Conservation (phyloP, 2,329 filamentous ascomycete species). For the Cadophora gregata region DNA sequence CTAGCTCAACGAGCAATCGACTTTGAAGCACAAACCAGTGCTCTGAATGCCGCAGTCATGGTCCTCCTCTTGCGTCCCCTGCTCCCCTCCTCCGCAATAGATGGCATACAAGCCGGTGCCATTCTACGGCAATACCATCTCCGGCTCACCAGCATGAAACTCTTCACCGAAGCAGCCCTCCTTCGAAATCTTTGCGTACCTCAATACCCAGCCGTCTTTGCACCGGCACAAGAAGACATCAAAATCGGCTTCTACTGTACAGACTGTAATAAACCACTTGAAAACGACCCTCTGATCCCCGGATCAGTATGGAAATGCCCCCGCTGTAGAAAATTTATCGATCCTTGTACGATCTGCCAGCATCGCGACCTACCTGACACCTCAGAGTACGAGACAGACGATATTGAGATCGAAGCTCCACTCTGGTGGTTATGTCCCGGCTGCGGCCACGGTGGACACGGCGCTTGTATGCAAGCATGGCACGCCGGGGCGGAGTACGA, state of each 20-base stretch:
- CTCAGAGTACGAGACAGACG: constrained; percentile 18
- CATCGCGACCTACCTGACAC: constrained; percentile 45
- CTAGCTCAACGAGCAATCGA: constrained; percentile 59
- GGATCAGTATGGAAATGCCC: constrained; percentile 62
- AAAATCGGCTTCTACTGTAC: constrained; percentile 61
- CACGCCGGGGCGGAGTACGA: constrained; percentile 49
- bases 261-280: constrained; percentile 59
- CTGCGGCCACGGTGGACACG: constrained; percentile 68
- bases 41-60: constrained; percentile 65
- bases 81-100: constrained; percentile 60
- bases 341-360: constrained; percentile 64
- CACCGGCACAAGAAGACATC: constrained; percentile 59
- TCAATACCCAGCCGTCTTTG: constrained; percentile 60
- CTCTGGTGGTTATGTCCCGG: constrained; percentile 69
- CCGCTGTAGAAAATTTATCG: constrained; percentile 58
- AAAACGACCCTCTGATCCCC: constrained; percentile 48
- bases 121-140: constrained; percentile 65
- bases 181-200: constrained; percentile 64
- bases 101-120: constrained; percentile 59
- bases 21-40: constrained; percentile 62
- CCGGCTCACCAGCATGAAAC: constrained; percentile 62
- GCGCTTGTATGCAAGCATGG: constrained; percentile 64
- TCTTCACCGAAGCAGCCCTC: constrained; percentile 65
- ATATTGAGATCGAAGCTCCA: constrained; percentile 3
- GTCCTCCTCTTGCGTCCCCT: constrained; percentile 64